Evolutionary conservation across 305 asterid species (phyloP).

Genomic region (Solanum chacoense): DNA sequence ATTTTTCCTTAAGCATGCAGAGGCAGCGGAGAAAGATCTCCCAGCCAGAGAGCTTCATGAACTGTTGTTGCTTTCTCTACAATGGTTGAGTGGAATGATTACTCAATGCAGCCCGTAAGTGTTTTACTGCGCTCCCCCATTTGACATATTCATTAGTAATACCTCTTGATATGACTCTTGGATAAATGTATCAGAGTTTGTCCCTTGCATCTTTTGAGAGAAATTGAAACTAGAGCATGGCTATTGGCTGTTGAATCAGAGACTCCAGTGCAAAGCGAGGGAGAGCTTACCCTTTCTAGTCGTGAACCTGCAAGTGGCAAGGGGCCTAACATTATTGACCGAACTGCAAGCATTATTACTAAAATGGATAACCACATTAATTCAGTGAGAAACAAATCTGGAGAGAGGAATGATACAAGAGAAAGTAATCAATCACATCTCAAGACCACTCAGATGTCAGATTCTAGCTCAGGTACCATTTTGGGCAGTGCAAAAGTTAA

Average conservation of each 20-base stretch:
- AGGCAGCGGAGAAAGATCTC: constrained; percentile 76
- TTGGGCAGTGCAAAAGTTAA: constrained; percentile 50
- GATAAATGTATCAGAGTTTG: constrained; percentile 48
- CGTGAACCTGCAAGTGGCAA: constrained; percentile 58
- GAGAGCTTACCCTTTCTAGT: constrained; percentile 42
- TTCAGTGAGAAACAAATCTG: constrained; percentile 33
- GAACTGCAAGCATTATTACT: constrained; percentile 55
- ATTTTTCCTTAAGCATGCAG: constrained; percentile 93
- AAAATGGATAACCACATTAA: constrained; percentile 78
- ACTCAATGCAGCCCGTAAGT: constrained; percentile 81
- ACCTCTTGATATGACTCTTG: constrained; percentile 3
- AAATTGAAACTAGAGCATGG: constrained; percentile 98
- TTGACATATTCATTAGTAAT: constrained; percentile 11
- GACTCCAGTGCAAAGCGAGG: constrained; percentile 72
- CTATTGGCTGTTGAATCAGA: constrained; percentile 96
- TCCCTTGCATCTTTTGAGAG: constrained; percentile 84
- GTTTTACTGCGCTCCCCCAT: constrained; percentile 2
- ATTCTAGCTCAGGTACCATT: constrained; percentile 30
- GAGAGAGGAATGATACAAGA: constrained; percentile 53
- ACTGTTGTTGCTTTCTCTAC: constrained; percentile 76
- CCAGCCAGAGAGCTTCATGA: constrained; percentile 88
- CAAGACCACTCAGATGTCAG: constrained; percentile 40
- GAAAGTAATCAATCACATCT: constrained; percentile 54
- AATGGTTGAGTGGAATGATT: constrained; percentile 93
- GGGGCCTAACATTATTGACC: constrained; percentile 68